Conservation (phyloP, 73 alveolate species). For the Tetrahymena elliotti region DNA sequence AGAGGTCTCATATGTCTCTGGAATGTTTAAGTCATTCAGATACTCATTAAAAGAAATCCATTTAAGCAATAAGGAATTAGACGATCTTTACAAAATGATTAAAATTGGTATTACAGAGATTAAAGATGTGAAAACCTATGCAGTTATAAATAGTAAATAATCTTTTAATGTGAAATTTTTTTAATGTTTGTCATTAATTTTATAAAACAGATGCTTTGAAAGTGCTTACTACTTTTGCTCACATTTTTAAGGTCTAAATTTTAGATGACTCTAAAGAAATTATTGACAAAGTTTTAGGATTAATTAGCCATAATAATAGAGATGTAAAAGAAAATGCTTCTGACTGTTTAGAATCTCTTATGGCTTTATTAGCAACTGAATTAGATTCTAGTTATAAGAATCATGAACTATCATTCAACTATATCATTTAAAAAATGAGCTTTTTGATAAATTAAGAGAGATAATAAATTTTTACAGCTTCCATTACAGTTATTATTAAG, state of each 20-base stretch:
- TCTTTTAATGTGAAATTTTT: not conserved
- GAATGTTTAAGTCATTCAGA: slow-evolving; percentile 23
- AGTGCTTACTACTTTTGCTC: not conserved
- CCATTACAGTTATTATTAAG: slow-evolving; percentile 25
- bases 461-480: not conserved
- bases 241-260: not conserved
- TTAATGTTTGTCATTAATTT: not conserved
- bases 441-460: slow-evolving; percentile 17
- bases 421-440: slow-evolving; percentile 4
- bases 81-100: not conserved
- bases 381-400: not conserved
- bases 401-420: slow-evolving; percentile 5
- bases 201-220: not conserved
- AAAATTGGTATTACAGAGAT: not conserved
- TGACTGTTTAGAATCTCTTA: slow-evolving; percentile 20
- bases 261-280: slow-evolving; percentile 5
- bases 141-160: not conserved
- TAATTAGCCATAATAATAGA: slow-evolving; percentile 16
- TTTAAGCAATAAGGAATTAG: not conserved
- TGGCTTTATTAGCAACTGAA: not conserved
- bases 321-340: slow-evolving; percentile 26
- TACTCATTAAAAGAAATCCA: not conserved
- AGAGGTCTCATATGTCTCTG: slow-evolving; percentile 8
- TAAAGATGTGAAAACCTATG: not conserved
- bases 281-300: not conserved